These are phyloP conservation scores for Paralagenidium karlingii DNA, from an alignment of 352 stramenopile species.

Conservation along the genomic window DNA sequence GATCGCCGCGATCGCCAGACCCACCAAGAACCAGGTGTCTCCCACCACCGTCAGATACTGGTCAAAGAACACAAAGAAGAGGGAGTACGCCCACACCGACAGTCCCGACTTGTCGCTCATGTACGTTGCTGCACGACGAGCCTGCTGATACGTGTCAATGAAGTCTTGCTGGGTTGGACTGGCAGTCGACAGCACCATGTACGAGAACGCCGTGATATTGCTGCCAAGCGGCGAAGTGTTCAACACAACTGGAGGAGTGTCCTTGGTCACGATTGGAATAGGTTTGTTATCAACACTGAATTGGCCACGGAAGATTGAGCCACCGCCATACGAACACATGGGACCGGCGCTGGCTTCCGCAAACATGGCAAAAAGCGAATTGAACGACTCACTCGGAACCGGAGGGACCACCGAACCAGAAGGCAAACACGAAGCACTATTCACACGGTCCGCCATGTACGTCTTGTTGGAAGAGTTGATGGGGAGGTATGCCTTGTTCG, in stretches of 20 bases:
- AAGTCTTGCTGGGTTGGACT: conserved; percentile 37
- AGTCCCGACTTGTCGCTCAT: conserved; percentile 54
- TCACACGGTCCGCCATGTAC: conserved; percentile 21
- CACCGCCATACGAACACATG: conserved; percentile 39
- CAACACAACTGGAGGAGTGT: conserved; percentile 20
- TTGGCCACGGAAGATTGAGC: conserved; percentile 50
- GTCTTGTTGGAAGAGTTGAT: conserved; percentile 21
- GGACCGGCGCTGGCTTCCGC: conserved; percentile 21
- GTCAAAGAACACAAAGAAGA: conserved; percentile 46
- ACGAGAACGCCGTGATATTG: conserved; percentile 48
- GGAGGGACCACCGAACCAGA: conserved; percentile 15
- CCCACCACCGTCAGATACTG: conserved; percentile 49
- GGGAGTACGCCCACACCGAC: conserved; percentile 57
- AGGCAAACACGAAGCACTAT: conserved; percentile 23
- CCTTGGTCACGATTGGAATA: conserved; percentile 14
- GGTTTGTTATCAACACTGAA: conserved; percentile 50
- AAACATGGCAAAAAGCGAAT: conserved; percentile 65
- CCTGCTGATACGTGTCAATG: conserved; percentile 47
- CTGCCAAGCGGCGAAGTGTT: conserved; percentile 32
- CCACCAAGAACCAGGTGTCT: conserved; percentile 35
- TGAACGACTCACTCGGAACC: conserved; percentile 37
- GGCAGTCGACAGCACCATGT: conserved; percentile 45
- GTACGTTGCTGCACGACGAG: conserved; percentile 37
- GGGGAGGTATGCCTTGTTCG: conserved; percentile 25
- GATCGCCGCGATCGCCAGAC: conserved; percentile 23